These are phyloP conservation scores for Moelleriella libera DNA, from an alignment of 2,329 filamentous ascomycete genomes.

Conservation along the genomic window DNA sequence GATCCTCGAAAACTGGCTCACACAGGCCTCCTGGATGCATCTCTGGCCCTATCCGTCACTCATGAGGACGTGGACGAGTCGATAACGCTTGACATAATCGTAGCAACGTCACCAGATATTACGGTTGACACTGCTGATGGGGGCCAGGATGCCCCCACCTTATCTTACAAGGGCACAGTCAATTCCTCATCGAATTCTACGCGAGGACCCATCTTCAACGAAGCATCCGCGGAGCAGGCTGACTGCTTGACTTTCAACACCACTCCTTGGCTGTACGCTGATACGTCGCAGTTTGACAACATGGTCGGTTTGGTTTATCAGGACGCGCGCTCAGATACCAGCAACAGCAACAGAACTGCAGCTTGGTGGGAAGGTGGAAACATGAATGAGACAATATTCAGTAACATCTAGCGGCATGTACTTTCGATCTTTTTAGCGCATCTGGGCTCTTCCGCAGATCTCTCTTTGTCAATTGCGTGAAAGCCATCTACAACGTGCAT, in stretches of 20 bases:
- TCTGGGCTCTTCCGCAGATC: too few relatives aligned
- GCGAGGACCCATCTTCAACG: conserved; percentile 12
- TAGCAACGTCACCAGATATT: conserved; percentile 35
- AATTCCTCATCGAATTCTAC: conserved; percentile 10
- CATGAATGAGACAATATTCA: conserved; percentile 23
- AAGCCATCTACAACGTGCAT: too few relatives aligned
- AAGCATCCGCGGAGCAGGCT: conserved; percentile 15
- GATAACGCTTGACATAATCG: conserved; percentile 31
- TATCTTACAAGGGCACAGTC: conserved; percentile 17
- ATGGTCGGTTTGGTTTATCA: conserved; percentile 20
- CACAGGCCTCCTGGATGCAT: conserved; percentile 25
- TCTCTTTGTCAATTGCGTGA: too few relatives aligned
- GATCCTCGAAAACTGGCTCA: conserved; percentile 20
- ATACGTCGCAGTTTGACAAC: conserved; percentile 23
- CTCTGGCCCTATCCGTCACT: conserved; percentile 18
- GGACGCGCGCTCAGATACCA: conserved; percentile 12
- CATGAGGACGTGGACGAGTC: conserved; percentile 19
- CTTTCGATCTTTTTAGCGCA: too few relatives aligned
- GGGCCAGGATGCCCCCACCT: conserved; percentile 31
- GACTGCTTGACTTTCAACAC: conserved; percentile 25
- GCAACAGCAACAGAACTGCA: conserved; percentile 10
- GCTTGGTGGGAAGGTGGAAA: conserved; percentile 27
- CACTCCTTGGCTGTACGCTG: conserved; percentile 28
- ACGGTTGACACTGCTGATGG: conserved; percentile 36
- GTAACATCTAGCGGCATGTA: conserved; percentile 15